A percentile compares a stretch with the other conserved stretches of the same genome.
phyloP scores from a whole-genome alignment of 1,284 basidiomycete genomes.

The Moesziomyces antarcticus region DNA sequence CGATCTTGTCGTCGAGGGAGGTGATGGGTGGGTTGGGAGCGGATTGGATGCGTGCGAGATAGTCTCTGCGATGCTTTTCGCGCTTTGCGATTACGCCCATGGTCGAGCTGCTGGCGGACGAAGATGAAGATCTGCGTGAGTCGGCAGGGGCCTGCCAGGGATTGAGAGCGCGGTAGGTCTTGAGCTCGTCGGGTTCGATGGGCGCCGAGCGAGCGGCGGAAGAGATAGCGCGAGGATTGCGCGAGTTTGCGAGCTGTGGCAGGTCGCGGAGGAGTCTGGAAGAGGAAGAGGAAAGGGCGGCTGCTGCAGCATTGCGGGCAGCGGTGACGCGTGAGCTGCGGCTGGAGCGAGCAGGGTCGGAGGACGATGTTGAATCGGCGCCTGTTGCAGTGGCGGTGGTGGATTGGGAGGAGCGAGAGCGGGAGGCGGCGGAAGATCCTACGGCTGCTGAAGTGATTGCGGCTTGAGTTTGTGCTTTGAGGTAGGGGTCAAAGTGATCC shows the following conservation, averaged over 20 bases:
- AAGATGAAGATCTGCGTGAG: constrained; percentile 10
- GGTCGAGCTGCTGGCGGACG: constrained; percentile 1
- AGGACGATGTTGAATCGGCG: background rate
- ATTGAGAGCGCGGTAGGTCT: constrained; percentile 43
- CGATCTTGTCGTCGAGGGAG: constrained; percentile 70
- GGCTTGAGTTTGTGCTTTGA: constrained; percentile 43
- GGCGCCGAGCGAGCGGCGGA: constrained; percentile 12
- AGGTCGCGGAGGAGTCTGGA: constrained; percentile 56
- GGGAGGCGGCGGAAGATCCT: constrained; percentile 23
- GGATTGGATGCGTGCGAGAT: constrained; percentile 15
- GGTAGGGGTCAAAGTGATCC: constrained; percentile 53
- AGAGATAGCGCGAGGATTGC: constrained; percentile 4
- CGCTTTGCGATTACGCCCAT: constrained; percentile 68
- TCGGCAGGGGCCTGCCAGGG: constrained; percentile 30
- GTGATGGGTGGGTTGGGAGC: constrained; percentile 20
- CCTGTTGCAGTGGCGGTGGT: constrained; percentile 1
- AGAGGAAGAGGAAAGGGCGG: constrained; percentile 37
- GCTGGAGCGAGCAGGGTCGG: constrained; percentile 3
- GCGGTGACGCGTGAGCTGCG: constrained; percentile 26
- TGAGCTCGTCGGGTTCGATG: constrained; percentile 47
- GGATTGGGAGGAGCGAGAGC: constrained; percentile 9
- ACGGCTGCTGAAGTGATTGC: constrained; percentile 36
- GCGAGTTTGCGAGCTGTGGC: constrained; percentile 31
- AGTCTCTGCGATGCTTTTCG: constrained; percentile 78
- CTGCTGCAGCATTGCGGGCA: constrained; percentile 32